Percentiles rank a stretch among this genome's conserved stretches.
Conservation (phyloP, 2,329 filamentous ascomycete genomes). For the Aspergillus niger region DNA sequence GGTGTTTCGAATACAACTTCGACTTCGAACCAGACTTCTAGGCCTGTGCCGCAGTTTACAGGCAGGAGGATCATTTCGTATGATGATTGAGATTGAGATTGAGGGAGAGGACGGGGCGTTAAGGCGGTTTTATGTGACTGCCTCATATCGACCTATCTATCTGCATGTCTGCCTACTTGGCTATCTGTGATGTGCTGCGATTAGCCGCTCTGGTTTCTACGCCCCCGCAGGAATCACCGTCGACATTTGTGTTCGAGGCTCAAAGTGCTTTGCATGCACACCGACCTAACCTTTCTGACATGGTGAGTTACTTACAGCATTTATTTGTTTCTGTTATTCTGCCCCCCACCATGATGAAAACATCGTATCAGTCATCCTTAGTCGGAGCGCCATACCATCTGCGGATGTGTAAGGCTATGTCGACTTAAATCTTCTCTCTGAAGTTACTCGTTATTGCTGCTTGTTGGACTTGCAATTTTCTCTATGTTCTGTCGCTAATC, state of each 20-base stretch:
- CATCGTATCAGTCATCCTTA: slow-evolving; percentile 94
- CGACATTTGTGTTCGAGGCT: too few species aligned
- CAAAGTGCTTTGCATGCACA: not conserved
- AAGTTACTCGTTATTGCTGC: slow-evolving; percentile 16
- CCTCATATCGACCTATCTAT: not conserved
- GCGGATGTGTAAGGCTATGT: slow-evolving; percentile 44
- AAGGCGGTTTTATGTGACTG: not conserved
- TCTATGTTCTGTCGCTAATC: not conserved
- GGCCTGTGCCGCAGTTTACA: slow-evolving; percentile 18
- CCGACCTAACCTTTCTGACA: too few species aligned
- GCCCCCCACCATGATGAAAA: slow-evolving; percentile 70
- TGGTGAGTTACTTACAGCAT: not conserved
- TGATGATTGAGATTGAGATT: slow-evolving; percentile 34
- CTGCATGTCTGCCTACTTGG: not conserved
- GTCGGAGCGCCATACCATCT: slow-evolving; percentile 63
- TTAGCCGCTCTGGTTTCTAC: too few species aligned
- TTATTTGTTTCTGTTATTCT: not conserved
- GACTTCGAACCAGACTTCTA: not conserved
- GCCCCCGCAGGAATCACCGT: too few species aligned
- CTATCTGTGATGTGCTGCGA: too few species aligned
- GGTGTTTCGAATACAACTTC: not conserved
- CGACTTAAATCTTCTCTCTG: slow-evolving; percentile 53
- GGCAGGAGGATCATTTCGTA: slow-evolving; percentile 41
- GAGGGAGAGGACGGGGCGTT: slow-evolving; percentile 8
- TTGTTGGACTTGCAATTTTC: not conserved